phyloP scores from a whole-genome alignment of 257 asterid genomes.

The Penstemon newberryi region DNA sequence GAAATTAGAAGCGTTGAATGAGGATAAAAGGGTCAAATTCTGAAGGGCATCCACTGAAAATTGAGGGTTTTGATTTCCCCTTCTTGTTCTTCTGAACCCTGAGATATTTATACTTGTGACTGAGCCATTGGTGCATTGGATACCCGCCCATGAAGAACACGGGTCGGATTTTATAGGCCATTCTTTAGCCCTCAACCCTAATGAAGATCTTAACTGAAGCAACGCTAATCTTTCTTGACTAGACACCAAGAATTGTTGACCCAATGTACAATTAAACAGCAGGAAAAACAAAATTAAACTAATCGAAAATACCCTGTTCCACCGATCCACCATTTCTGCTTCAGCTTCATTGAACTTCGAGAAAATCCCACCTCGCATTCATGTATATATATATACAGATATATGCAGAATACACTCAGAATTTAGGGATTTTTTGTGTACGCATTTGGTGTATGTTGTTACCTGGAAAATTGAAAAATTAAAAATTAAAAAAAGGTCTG shows the following conservation, averaged over 20 bases:
- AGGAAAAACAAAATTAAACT: conserved; percentile 32
- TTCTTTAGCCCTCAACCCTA: conserved; percentile 82
- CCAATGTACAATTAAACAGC: conserved; percentile 28
- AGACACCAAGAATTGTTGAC: conserved; percentile 53
- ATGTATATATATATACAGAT: conserved; percentile 19
- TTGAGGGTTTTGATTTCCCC: conserved; percentile 70
- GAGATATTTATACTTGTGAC: conserved; percentile 74
- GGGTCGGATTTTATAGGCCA: conserved; percentile 93
- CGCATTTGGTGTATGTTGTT: too few species aligned
- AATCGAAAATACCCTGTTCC: conserved; percentile 25
- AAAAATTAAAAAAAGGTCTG: too few species aligned
- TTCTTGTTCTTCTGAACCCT: conserved; percentile 76
- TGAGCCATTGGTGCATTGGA: conserved; percentile 65
- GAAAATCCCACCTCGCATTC: conserved; percentile 29
- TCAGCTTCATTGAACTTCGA: conserved; percentile 49
- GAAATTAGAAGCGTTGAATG: conserved; percentile 80
- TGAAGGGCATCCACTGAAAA: conserved; percentile 74
- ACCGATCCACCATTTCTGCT: conserved; percentile 44
- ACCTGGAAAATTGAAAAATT: too few species aligned
- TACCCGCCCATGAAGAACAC: conserved; percentile 68
- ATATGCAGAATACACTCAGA: not conserved
- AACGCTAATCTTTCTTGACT: conserved; percentile 61
- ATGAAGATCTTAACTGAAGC: conserved; percentile 87
- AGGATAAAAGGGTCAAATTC: conserved; percentile 60
- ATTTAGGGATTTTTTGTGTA: too few species aligned